phyloP scores from a whole-genome alignment of 75 land plant genomes.

The Gnetum montanum region DNA sequence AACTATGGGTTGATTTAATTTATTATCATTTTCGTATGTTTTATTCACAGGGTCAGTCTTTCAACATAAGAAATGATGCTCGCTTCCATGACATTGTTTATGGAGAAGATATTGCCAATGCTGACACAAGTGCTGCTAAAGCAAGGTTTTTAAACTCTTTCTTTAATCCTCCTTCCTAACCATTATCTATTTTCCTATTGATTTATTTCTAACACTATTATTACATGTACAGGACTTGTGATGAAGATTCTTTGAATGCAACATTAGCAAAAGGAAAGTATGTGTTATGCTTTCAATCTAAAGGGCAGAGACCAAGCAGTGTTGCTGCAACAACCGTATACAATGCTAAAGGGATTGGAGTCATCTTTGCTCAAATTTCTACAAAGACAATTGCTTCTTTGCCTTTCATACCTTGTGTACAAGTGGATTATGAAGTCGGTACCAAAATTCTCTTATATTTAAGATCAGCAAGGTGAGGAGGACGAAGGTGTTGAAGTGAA shows the following conservation, averaged over 20 bases:
- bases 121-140: slow-evolving; percentile 8
- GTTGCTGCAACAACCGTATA: slow-evolving; percentile 17
- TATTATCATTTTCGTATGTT: no score
- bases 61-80: slow-evolving; percentile 10
- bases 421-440: slow-evolving; percentile 33
- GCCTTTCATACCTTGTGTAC: slow-evolving; percentile 20
- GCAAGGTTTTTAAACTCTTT: slow-evolving; percentile 29
- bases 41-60: slow-evolving; percentile 36
- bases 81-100: slow-evolving; percentile 17
- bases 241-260: slow-evolving; percentile 21
- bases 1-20: no score
- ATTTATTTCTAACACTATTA: slow-evolving; percentile 3
- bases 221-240: slow-evolving; percentile 22
- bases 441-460: slow-evolving; percentile 41
- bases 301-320: slow-evolving; percentile 15
- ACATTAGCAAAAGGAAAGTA: slow-evolving; percentile 41
- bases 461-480: slow-evolving; percentile 32
- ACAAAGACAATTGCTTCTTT: slow-evolving; percentile 16
- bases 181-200: background rate
- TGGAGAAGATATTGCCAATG: slow-evolving; percentile 30
- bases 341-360: slow-evolving; percentile 17
- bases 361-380: slow-evolving; percentile 26
- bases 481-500: no score
- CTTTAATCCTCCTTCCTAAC: background rate
- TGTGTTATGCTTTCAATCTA: slow-evolving; percentile 32